phyloP scores from a whole-genome alignment of 768 basidiomycete genomes.

The Boletus vinaceobasis region DNA sequence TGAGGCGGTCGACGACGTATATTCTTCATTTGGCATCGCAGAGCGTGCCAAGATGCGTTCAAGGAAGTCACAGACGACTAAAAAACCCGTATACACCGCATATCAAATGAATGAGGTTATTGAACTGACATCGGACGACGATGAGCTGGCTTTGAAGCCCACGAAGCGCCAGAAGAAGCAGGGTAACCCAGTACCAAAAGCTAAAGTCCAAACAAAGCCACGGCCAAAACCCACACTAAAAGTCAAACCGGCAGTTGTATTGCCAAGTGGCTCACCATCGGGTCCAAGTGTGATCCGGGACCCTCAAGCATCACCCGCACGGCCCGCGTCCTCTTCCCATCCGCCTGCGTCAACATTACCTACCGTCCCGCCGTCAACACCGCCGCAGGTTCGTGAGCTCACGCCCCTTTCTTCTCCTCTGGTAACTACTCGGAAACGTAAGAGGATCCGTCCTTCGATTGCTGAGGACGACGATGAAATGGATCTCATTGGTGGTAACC shows the following conservation, averaged over 20 bases:
- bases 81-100: constrained; percentile 5
- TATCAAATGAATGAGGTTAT: constrained; percentile 35
- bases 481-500: constrained; percentile 4
- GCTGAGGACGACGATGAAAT: constrained; percentile 14
- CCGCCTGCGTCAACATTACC: constrained; percentile 34
- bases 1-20: constrained; percentile 13
- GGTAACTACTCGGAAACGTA: constrained; percentile 25
- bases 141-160: constrained; percentile 34
- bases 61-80: constrained; percentile 29
- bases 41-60: constrained; percentile 58
- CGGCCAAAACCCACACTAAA: constrained; percentile 26
- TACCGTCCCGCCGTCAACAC: constrained; percentile 24
- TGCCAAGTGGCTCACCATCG: constrained; percentile 18
- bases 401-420: constrained; percentile 27
- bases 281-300: constrained; percentile 4
- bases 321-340: constrained; percentile 26
- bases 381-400: constrained; percentile 19
- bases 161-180: constrained; percentile 32
- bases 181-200: constrained; percentile 25
- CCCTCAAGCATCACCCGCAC: constrained; percentile 34
- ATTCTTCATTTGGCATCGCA: constrained; percentile 42
- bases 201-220: constrained; percentile 25
- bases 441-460: constrained; percentile 12
- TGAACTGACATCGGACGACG: constrained; percentile 44
- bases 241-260: constrained; percentile 10